Evolutionary conservation across 2,329 filamentous ascomycete species (phyloP).

Genomic region (Colletotrichum agaves): DNA sequence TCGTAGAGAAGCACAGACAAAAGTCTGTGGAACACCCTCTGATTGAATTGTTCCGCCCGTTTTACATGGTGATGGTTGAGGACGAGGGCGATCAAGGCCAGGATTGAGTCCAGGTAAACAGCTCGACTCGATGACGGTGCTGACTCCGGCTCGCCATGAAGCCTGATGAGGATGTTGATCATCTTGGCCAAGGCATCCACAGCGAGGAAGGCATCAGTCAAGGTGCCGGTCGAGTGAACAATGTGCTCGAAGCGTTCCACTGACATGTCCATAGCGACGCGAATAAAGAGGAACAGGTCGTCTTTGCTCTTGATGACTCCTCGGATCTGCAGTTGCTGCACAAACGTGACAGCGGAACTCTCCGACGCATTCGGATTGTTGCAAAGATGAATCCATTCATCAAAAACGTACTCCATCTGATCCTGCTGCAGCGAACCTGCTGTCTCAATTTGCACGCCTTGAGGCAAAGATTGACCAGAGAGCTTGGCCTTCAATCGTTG

Average conservation of each 20-base stretch:
- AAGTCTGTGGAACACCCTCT: slow-evolving; percentile 90
- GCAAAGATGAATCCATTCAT: slow-evolving; percentile 90
- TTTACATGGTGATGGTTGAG: slow-evolving; percentile 87
- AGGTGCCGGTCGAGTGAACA: slow-evolving; percentile 68
- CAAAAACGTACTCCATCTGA: slow-evolving; percentile 94
- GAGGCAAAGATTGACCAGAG: slow-evolving; percentile 62
- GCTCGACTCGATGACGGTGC: slow-evolving; percentile 72
- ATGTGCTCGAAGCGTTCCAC: slow-evolving; percentile 82
- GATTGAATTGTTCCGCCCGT: slow-evolving; percentile 83
- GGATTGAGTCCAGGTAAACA: slow-evolving; percentile 79
- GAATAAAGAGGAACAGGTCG: slow-evolving; percentile 82
- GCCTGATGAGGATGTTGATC: slow-evolving; percentile 78
- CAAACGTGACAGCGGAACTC: slow-evolving; percentile 78
- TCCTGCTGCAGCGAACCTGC: slow-evolving; percentile 65
- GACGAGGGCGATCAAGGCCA: slow-evolving; percentile 82
- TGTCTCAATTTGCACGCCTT: slow-evolving; percentile 40
- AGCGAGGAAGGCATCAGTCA: slow-evolving; percentile 66
- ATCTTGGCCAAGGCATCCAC: slow-evolving; percentile 87
- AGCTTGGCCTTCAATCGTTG: slow-evolving; percentile 77
- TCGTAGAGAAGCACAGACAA: slow-evolving; percentile 86
- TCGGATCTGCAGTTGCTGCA: slow-evolving; percentile 83
- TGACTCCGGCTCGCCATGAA: slow-evolving; percentile 71
- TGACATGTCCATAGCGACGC: slow-evolving; percentile 82
- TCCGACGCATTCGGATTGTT: slow-evolving; percentile 81
- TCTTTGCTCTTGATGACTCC: slow-evolving; percentile 79